These are phyloP conservation scores for Russula sp. DNA, from an alignment of 768 basidiomycete genomes.

Conservation along the genomic window DNA sequence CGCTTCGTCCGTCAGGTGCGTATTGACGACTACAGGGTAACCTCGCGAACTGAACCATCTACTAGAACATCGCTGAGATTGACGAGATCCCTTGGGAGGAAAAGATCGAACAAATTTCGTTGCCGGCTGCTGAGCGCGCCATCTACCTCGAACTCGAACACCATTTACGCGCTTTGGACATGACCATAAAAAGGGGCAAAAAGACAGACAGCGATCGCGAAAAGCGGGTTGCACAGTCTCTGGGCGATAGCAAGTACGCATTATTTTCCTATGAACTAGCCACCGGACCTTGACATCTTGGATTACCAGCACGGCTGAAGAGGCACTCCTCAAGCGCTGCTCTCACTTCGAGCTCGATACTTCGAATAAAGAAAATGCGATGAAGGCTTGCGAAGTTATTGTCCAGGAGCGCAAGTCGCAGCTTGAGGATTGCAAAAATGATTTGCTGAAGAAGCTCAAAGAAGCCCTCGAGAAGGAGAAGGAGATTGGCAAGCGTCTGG, in stretches of 20 bases:
- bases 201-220: slow-evolving; percentile 77
- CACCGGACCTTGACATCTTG: neutral
- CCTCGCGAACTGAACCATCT: slow-evolving; percentile 1
- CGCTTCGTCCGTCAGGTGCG: slow-evolving; percentile 81
- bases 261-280: slow-evolving; percentile 4
- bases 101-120: slow-evolving; percentile 58
- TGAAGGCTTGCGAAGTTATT: slow-evolving; percentile 91
- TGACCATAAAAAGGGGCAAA: slow-evolving; percentile 69
- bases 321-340: slow-evolving; percentile 91
- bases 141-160: slow-evolving; percentile 95
- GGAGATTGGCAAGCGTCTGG: slow-evolving; percentile 48
- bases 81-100: slow-evolving; percentile 86
- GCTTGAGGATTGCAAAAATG: slow-evolving; percentile 71
- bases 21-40: slow-evolving; percentile 5
- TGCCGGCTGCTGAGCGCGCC: slow-evolving; percentile 91
- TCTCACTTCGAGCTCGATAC: slow-evolving; percentile 90
- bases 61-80: slow-evolving; percentile 91
- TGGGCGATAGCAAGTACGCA: slow-evolving; percentile 72
- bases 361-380: slow-evolving; percentile 63
- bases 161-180: slow-evolving; percentile 85
- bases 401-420: slow-evolving; percentile 78
- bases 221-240: slow-evolving; percentile 77
- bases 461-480: slow-evolving; percentile 68
- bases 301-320: slow-evolving; percentile 68
- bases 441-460: slow-evolving; percentile 64